phyloP scores from a whole-genome alignment of 768 basidiomycete genomes.

The Gymnopilus dilepis region DNA sequence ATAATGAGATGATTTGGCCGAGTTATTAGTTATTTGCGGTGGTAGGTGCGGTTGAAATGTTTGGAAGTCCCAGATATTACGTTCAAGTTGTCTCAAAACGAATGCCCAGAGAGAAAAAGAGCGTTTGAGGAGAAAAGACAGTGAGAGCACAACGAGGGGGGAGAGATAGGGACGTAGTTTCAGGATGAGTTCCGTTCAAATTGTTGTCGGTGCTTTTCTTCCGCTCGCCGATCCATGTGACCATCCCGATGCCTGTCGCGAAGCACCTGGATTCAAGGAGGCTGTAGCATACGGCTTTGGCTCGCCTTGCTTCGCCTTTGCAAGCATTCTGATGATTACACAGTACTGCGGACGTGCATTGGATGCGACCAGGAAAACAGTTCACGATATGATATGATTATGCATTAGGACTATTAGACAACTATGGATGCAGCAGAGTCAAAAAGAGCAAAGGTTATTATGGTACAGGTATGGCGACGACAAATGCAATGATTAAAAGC shows the following conservation, averaged over 20 bases:
- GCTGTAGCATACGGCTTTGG: no score
- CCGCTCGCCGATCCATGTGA: not conserved
- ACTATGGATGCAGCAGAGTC: not conserved
- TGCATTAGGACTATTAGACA: no score
- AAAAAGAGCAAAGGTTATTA: not conserved
- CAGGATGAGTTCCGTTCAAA: not conserved
- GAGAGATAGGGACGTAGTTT: not conserved
- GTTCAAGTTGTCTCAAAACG: not conserved
- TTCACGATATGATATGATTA: no score
- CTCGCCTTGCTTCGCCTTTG: no score
- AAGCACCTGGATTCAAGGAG: not conserved
- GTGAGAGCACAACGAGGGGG: not conserved
- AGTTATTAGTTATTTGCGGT: not conserved
- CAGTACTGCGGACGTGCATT: no score
- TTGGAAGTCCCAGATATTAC: not conserved
- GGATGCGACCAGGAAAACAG: no score
- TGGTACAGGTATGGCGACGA: conserved; percentile 11
- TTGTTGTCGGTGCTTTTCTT: not conserved
- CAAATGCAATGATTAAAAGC: conserved; percentile 5
- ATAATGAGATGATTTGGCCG: not conserved
- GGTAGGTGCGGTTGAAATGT: not conserved
- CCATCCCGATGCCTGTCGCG: not conserved
- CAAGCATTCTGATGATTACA: no score
- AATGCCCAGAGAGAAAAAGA: conserved; percentile 1
- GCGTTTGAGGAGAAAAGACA: not conserved